Evolutionary conservation across 2,329 filamentous ascomycete species (phyloP).

Genomic region (Pyricularia sp.): DNA sequence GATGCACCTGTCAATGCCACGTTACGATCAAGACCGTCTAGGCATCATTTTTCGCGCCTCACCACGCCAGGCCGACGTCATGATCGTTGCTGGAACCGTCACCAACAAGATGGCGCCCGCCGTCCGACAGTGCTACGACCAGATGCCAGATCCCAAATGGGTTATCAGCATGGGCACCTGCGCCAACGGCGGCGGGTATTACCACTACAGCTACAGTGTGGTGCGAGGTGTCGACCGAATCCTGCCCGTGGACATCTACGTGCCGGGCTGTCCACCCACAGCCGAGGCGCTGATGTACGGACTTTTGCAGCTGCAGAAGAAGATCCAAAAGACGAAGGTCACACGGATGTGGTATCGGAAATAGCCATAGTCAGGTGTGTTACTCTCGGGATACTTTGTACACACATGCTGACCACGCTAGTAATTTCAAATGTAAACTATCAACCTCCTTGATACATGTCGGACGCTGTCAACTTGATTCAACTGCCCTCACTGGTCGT

Average conservation of each 20-base stretch:
- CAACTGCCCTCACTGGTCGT: no score
- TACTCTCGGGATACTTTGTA: no score
- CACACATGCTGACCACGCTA: no score
- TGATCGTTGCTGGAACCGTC: slow-evolving; percentile 88
- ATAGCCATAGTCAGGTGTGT: slow-evolving; percentile 14
- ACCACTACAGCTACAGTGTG: slow-evolving; percentile 64
- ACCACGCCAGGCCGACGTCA: slow-evolving; percentile 79
- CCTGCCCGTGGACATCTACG: slow-evolving; percentile 59
- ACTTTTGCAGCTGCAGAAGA: slow-evolving; percentile 60
- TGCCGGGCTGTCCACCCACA: slow-evolving; percentile 51
- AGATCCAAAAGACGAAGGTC: slow-evolving; percentile 46
- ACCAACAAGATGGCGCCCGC: slow-evolving; percentile 97
- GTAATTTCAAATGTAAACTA: no score
- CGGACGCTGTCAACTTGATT: no score
- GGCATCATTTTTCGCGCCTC: slow-evolving; percentile 88
- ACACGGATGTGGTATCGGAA: slow-evolving; percentile 43
- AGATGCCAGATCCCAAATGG: slow-evolving; percentile 90
- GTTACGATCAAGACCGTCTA: slow-evolving; percentile 81
- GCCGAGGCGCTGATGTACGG: slow-evolving; percentile 40
- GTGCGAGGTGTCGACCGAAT: slow-evolving; percentile 56
- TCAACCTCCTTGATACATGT: no score
- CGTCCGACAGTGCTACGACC: slow-evolving; percentile 83
- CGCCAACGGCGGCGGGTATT: slow-evolving; percentile 64
- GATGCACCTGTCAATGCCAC: slow-evolving; percentile 84
- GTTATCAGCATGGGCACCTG: slow-evolving; percentile 64